phyloP scores from a whole-genome alignment of 345 rosid species.

The Erucastrum elatum region DNA sequence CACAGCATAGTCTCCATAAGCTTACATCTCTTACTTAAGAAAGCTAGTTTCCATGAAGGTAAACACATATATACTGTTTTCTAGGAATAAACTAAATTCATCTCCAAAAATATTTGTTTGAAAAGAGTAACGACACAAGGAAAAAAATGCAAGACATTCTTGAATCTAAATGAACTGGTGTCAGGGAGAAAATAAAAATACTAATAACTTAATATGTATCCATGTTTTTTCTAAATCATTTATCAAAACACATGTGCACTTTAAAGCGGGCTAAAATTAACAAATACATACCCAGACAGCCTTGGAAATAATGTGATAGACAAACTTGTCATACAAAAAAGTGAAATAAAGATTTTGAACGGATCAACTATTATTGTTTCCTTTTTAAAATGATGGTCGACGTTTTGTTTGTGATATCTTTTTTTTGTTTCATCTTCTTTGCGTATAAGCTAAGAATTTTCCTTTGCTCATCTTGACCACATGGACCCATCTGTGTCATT shows the following conservation, averaged over 20 bases:
- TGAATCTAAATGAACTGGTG: not conserved
- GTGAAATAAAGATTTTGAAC: constrained; percentile 16
- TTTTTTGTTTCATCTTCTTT: constrained; percentile 20
- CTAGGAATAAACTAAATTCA: not conserved
- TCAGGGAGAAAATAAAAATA: not conserved
- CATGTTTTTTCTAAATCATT: not conserved
- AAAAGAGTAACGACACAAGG: not conserved
- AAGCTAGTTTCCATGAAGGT: not conserved
- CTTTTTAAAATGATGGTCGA: not conserved
- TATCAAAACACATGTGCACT: not conserved
- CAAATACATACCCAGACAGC: not conserved
- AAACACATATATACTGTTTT: not conserved
- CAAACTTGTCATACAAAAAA: not conserved
- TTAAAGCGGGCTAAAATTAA: not conserved
- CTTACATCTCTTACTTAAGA: not conserved
- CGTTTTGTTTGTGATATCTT: not conserved
- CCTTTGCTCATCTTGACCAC: not conserved
- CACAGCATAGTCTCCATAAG: not conserved
- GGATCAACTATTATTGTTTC: not conserved
- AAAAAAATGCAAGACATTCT: not conserved
- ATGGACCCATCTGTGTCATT: too few species aligned
- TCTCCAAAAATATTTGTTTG: not conserved
- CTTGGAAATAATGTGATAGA: not conserved
- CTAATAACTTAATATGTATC: not conserved
- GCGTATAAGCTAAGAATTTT: constrained; percentile 24